Evolutionary conservation across 139 green algal genomes (phyloP).

Genomic region (Chlorella sp.): DNA sequence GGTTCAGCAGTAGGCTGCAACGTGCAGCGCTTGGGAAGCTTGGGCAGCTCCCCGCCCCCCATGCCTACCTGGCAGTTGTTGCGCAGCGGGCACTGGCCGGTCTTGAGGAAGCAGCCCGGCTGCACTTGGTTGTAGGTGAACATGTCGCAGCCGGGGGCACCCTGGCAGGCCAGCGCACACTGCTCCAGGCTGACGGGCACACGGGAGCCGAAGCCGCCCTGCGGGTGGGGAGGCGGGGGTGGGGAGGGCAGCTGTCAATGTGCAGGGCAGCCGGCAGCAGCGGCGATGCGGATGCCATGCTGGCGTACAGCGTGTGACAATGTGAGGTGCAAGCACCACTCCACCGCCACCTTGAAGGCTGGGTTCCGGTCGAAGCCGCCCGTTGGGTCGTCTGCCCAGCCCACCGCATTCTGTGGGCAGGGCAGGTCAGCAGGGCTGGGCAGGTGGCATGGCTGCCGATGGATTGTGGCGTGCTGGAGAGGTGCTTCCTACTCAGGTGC

Average conservation of each 20-base stretch:
- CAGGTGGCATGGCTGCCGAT: too few species aligned
- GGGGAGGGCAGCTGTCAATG: background rate
- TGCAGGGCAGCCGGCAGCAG: too few species aligned
- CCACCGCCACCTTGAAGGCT: background rate
- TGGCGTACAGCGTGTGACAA: too few species aligned
- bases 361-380: slow-evolving; percentile 24
- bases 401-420: background rate
- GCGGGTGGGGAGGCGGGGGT: background rate
- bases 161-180: slow-evolving; percentile 51
- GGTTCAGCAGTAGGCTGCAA: background rate
- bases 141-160: slow-evolving; percentile 26
- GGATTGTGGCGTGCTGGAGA: too few species aligned
- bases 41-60: too few species aligned
- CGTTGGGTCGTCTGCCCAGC: slow-evolving; percentile 29
- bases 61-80: slow-evolving; percentile 34
- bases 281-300: too few species aligned
- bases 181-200: slow-evolving; percentile 24
- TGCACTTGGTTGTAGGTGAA: slow-evolving; percentile 49
- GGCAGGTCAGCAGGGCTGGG: too few species aligned
- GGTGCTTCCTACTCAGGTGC: too few species aligned
- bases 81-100: slow-evolving; percentile 16
- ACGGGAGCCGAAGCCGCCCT: slow-evolving; percentile 42
- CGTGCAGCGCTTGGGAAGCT: too few species aligned
- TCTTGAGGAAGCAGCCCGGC: slow-evolving; percentile 56
- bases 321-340: too few species aligned